Conservation (phyloP, 306 rosid species). For the Trichosanthes truncata region DNA sequence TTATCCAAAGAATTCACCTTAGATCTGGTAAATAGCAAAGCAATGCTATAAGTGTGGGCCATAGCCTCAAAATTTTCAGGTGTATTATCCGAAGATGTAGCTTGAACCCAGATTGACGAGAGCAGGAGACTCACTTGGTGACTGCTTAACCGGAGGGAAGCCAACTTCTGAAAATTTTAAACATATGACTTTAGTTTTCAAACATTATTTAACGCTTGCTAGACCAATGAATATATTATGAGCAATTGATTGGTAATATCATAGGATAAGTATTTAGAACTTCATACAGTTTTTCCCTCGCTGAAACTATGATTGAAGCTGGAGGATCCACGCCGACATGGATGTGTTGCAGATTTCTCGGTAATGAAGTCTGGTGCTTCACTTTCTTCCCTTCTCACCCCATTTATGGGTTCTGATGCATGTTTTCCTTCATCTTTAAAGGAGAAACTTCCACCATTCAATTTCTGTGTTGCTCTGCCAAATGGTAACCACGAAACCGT, state of each 20-base stretch:
- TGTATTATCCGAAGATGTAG: constrained; percentile 57
- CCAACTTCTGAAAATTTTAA: constrained; percentile 47
- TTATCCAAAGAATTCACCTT: constrained; percentile 48
- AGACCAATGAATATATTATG: neutral
- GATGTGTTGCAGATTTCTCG: constrained; percentile 24
- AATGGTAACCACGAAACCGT: constrained; percentile 23
- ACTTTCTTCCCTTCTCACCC: constrained; percentile 24
- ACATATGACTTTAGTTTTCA: constrained; percentile 10
- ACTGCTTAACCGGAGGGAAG: constrained; percentile 78
- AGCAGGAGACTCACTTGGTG: constrained; percentile 91
- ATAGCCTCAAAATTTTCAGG: constrained; percentile 84
- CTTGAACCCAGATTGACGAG: constrained; percentile 96
- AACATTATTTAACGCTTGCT: neutral
- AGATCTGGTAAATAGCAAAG: constrained; percentile 62
- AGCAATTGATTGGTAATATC: neutral
- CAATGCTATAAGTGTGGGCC: constrained; percentile 75
- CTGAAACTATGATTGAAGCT: constrained; percentile 32
- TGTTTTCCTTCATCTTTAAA: constrained; percentile 24
- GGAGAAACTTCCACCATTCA: constrained; percentile 33
- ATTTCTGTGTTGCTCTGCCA: constrained; percentile 20
- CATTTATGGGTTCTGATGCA: constrained; percentile 23
- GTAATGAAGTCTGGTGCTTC: constrained; percentile 19
- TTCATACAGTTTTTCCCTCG: constrained; percentile 50
- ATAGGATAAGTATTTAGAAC: neutral
- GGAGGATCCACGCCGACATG: constrained; percentile 21